Evolutionary conservation across 352 stramenopile genomes (phyloP), one percentile per base, ranked within the genome.

Genomic region (Globisporangium lucens): DNA sequence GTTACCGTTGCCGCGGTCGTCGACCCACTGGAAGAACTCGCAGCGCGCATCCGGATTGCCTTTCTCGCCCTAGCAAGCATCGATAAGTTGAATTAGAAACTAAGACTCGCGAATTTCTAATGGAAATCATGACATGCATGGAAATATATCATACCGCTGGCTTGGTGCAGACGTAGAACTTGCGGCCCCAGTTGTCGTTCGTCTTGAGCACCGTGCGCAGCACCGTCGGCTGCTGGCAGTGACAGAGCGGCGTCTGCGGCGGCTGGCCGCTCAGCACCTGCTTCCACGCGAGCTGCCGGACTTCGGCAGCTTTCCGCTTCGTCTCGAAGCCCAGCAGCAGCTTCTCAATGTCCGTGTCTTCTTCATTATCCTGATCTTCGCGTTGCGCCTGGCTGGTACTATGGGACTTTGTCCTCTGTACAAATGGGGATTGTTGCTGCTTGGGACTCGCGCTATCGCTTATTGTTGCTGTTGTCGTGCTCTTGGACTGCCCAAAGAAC

Each of bases 81-180:
- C 51, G 20, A 51, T 20, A 27, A 12, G n/a, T 46, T 8, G 17
- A 27, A 8, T 49, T 24, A 35, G 15, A 38, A 22, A 67, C 53
- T 27, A 51, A n/a, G 41, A 49, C 43, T 1, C 15, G 6, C 41
- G 2, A 51, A 2, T 22, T 24, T 22, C 17, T 22, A 29, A 27
- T 12, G 43, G 53, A 43, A 59, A 59, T 3, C 7, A n/a, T 57
- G 24, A 24, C 24, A 24, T 24, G 24, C 24, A 24, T 24, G 24
- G 24, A 10, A 9, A 30, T 10, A 12, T 17, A n/a, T 9, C 55
- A 64, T 69, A 91, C 87, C 73, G 74, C 83, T 53, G 88, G 88
- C 68, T 92, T 94, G 15, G 82, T 90, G 69, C 89, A 96, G 17
- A 95, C 82, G 63, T 89, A 96, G 71, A 96, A 95, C 59, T 94